Percentiles rank a stretch among this genome's conserved stretches.
These are phyloP conservation scores for Marasmius sp. DNA, from an alignment of 1,284 basidiomycete species.

Conservation along the genomic window DNA sequence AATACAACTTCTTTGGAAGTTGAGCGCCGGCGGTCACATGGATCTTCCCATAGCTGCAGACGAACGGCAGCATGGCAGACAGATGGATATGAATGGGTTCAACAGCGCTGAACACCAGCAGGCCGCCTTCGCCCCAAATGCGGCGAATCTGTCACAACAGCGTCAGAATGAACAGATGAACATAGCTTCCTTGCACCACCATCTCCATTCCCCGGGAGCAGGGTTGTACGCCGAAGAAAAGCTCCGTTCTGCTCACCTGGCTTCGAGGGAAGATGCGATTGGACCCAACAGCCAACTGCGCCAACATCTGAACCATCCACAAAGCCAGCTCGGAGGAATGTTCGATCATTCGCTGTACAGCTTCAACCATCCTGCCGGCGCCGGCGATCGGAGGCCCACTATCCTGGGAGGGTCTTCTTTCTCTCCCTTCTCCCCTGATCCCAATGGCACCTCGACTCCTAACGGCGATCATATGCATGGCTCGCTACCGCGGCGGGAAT, in stretches of 20 bases:
- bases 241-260: slow-evolving; percentile 23
- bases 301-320: background rate
- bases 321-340: background rate
- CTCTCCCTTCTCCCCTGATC: slow-evolving; percentile 64
- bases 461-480: background rate
- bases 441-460: slow-evolving; percentile 33
- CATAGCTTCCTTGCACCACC: slow-evolving; percentile 1
- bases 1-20: slow-evolving; percentile 62
- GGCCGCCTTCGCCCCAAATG: background rate
- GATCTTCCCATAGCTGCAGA: slow-evolving; percentile 20
- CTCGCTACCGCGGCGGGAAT: background rate
- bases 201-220: slow-evolving; percentile 17
- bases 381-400: background rate
- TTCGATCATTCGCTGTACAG: background rate
- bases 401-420: slow-evolving; percentile 34
- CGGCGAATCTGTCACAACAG: background rate
- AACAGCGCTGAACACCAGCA: background rate
- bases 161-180: background rate
- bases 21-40: slow-evolving; percentile 47
- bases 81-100: background rate
- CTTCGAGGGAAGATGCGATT: slow-evolving; percentile 20
- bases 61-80: slow-evolving; percentile 1
- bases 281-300: slow-evolving; percentile 13
- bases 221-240: slow-evolving; percentile 27
- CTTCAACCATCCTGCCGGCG: background rate